Conservation (phyloP, 305 asterid species). For the Rubia peregrina region DNA sequence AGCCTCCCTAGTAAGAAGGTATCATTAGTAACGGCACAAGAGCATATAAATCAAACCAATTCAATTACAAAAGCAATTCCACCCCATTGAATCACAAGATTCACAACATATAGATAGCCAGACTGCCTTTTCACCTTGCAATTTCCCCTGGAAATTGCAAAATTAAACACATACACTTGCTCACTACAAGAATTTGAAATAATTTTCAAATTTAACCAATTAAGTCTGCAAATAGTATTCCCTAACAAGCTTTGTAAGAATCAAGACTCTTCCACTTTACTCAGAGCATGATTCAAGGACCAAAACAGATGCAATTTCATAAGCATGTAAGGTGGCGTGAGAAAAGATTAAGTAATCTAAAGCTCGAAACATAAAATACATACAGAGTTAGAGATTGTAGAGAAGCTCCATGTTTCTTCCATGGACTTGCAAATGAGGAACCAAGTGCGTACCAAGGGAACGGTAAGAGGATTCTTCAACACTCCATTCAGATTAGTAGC, state of each 20-base stretch:
- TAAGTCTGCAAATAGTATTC: neutral
- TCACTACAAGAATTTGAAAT: neutral
- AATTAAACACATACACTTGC: neutral
- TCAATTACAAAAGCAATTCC: neutral
- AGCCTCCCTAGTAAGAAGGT: conserved; percentile 61
- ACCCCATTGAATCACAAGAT: conserved; percentile 76
- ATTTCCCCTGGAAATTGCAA: conserved; percentile 57
- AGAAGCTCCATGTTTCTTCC: neutral
- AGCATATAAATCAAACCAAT: conserved; percentile 2
- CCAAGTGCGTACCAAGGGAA: conserved; percentile 10
- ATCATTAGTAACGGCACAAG: conserved; percentile 19
- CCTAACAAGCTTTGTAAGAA: neutral
- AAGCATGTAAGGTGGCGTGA: neutral
- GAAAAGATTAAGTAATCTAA: neutral
- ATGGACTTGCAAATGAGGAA: neutral
- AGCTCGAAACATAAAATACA: neutral
- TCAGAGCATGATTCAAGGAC: neutral
- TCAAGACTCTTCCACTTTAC: neutral
- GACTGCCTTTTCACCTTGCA: conserved; percentile 76
- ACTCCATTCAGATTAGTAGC: neutral
- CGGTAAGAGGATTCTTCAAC: neutral
- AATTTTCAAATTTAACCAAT: neutral
- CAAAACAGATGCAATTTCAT: neutral
- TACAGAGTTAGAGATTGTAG: neutral
- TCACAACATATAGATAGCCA: too few species aligned